phyloP scores from a whole-genome alignment of 805 yeast species.

The Yarrowia keelungensis region DNA sequence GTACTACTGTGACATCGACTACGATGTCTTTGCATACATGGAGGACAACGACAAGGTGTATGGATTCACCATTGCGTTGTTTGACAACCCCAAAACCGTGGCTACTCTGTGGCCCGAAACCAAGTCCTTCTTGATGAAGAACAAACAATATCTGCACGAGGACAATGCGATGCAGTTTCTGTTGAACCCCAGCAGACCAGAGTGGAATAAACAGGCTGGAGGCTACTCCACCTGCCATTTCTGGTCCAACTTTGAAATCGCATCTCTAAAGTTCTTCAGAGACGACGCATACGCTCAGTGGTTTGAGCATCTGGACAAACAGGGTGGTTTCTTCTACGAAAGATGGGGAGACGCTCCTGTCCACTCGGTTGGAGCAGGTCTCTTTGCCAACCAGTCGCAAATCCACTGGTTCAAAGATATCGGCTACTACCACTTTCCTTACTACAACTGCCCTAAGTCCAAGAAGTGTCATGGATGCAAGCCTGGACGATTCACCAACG shows the following conservation, averaged over 20 bases:
- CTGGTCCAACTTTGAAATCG: constrained; percentile 89
- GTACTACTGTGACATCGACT: constrained; percentile 74
- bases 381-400: constrained; percentile 67
- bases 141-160: constrained; percentile 68
- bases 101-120: constrained; percentile 81
- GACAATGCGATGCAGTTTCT: constrained; percentile 54
- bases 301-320: constrained; percentile 69
- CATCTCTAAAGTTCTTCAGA: constrained; percentile 74
- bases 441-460: constrained; percentile 70
- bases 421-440: constrained; percentile 77
- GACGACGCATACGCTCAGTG: constrained; percentile 69
- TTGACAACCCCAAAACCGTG: constrained; percentile 84
- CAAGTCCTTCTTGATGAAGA: constrained; percentile 65
- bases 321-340: constrained; percentile 88
- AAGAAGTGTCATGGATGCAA: constrained; percentile 59
- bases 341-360: constrained; percentile 98
- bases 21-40: constrained; percentile 85
- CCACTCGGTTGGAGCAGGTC: constrained; percentile 52
- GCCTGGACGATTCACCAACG: constrained; percentile 51
- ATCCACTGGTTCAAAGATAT: constrained; percentile 90
- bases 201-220: constrained; percentile 49
- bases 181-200: constrained; percentile 32
- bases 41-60: constrained; percentile 77
- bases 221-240: constrained; percentile 85
- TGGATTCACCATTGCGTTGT: constrained; percentile 83